Evolutionary conservation across 805 yeast genomes (phyloP), one percentile per base, ranked within the genome.

Genomic region (Metschnikowia drakensbergensis): DNA sequence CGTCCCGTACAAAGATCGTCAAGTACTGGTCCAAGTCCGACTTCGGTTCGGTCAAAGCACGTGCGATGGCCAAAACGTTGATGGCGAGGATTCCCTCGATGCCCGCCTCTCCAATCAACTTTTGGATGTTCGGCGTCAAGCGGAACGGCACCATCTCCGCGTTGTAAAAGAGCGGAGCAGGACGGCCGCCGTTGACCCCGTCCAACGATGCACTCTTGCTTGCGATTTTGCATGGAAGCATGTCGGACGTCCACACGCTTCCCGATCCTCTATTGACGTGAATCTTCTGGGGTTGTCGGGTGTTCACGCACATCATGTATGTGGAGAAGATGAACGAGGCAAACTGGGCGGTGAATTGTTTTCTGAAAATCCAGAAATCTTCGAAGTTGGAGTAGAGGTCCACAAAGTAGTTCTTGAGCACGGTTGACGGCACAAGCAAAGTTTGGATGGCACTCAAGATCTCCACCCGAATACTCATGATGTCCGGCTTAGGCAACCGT

Each of bases 311-410:
- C 87, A 94, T 82, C 90, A 92, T 86, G 61, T 88, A 89, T 0
- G 98, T 88, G 77, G 91, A 83, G 66, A 92, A 92, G 38, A 89
- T 82, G 58, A 94, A 86, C 0, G 96, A 83, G 4, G 97, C 97
- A 68, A 92, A 94, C 66, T 91, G 96, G 27, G 96, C 84, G 4
- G 97, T 82, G 62, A 94, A 95, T 62, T 91, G 97, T 60, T 90
- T 89, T 54, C 98, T 80, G 83, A 95, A 94, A 45, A 92, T 69
- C 99, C 99, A 94, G 75, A 92, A 94, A 60, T 92, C 97, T 65
- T 87, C 97, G 64, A 85, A 95, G 50, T 82, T 79, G 9, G 84
- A 77, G 66, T 83, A 94, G 36, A 83, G 70, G 5, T 74, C 76
- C 48, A 84, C 65, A 62, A 90, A 94, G 64, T 87, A 86, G 55